Base-by-base conservation (phyloP, 2,329 filamentous ascomycete genomes). In the Exophiala spinifera region DNA sequence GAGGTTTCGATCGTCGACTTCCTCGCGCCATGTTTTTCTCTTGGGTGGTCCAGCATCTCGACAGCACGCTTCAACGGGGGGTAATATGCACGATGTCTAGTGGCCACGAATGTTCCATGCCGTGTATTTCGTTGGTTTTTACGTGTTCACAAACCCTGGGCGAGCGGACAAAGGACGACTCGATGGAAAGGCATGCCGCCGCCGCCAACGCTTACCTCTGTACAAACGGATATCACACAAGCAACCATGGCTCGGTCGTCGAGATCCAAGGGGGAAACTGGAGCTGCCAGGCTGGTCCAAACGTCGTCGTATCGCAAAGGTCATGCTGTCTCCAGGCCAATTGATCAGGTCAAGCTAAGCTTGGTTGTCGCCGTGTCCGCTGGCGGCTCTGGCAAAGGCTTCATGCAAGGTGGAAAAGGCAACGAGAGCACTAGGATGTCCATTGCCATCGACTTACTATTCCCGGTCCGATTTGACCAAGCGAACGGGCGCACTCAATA, bases 361-460 rank as follows among this genome's bases (percentile, higher is more conserved):
- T 10, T 31, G 28, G 28, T 31, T 11, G 28, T 28, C 37, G 7
- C 14, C 37, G 7, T 19, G n/a, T n/a, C 6, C 34, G 19, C n/a
- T 20, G 13, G 17, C 10, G 11, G 20, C 55, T 15, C 46, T 34
- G 13, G 59, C 49, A 23, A 61, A 51, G 15, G 59, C 56, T 33
- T 63, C 57, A 46, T 63, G 59, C 2, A 63, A 51, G 5, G 59
- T 53, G 19, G 62, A 58, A 8, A 68, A 43, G 14, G 65, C 66
- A 20, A 66, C 53, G 2, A 62, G 55, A 7, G 62, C 64, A n/a
- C n/a, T n/a, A n/a, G n/a, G n/a, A n/a, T n/a, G n/a, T n/a, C n/a
- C n/a, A n/a, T n/a, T 10, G 7, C 28, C 11, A 31, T 6, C 10
- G 28, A 31, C 28, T 10, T 3, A 31, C 28, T 31, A 31, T 31